Percentiles rank a stretch among this genome's conserved stretches.
phyloP scores from a whole-genome alignment of 305 asterid genomes.

The Fraxinus sp. region DNA sequence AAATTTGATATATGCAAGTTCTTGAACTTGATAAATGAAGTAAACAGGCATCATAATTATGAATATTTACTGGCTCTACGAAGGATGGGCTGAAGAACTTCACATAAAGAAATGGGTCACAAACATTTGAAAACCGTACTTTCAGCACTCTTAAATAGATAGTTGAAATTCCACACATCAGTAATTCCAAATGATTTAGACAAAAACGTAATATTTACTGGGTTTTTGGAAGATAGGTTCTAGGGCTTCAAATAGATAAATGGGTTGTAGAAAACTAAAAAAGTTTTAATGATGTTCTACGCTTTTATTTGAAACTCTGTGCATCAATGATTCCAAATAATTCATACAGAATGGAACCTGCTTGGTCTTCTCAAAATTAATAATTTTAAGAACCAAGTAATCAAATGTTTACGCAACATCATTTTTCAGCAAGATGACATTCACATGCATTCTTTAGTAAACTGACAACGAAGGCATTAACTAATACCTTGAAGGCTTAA shows the following conservation, averaged over 20 bases:
- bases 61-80: neutral
- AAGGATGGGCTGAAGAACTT: neutral
- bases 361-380: neutral
- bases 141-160: neutral
- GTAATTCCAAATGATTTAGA: neutral
- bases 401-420: neutral
- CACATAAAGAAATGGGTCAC: neutral
- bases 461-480: neutral
- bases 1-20: neutral
- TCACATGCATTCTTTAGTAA: neutral
- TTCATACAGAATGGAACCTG: neutral
- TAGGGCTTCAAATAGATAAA: neutral
- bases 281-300: neutral
- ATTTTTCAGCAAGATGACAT: neutral
- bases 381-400: neutral
- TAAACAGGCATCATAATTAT: neutral
- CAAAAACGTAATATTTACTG: neutral
- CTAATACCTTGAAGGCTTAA: neutral
- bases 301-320: neutral
- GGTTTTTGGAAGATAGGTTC: neutral
- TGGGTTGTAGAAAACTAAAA: neutral
- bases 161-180: neutral
- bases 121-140: neutral
- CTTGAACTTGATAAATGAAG: neutral
- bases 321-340: neutral